Conservation (phyloP, 2,329 filamentous ascomycete species). For the Chalaropsis thielavioides region DNA sequence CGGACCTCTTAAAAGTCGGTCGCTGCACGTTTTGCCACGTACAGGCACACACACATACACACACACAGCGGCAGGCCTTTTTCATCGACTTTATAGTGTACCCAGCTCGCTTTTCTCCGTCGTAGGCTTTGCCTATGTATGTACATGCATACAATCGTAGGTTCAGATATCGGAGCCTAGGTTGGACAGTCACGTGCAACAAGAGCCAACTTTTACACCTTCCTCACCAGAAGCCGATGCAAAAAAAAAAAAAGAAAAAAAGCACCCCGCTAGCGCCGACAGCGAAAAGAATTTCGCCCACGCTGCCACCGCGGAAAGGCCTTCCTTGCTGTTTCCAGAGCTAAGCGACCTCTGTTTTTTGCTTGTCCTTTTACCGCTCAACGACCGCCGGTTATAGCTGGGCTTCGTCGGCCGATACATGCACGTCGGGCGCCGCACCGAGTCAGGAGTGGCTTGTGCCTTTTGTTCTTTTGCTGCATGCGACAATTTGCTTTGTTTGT, state of each 20-base stretch:
- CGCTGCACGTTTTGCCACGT: neutral
- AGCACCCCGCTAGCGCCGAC: neutral
- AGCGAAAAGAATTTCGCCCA: neutral
- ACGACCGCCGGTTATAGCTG: conserved; percentile 15
- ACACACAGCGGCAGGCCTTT: neutral
- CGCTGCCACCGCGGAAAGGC: neutral
- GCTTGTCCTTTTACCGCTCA: neutral
- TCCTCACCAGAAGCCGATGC: neutral
- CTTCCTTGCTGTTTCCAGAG: neutral
- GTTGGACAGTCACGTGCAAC: neutral
- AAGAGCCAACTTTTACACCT: neutral
- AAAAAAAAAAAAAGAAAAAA: too few species aligned
- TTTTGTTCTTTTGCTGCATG: neutral
- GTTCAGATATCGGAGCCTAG: too few species aligned
- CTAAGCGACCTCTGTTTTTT: neutral
- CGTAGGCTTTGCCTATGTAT: too few species aligned
- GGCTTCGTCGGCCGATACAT: conserved; percentile 10
- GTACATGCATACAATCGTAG: too few species aligned
- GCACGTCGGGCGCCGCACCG: neutral
- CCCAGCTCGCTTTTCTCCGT: too few species aligned
- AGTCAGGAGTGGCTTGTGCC: neutral
- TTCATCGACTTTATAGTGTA: neutral
- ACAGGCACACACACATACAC: too few species aligned
- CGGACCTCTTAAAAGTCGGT: conserved; percentile 3
- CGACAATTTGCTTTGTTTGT: neutral